phyloP scores from a whole-genome alignment of 2,329 filamentous ascomycete genomes.

The Aspergillus sp. region DNA sequence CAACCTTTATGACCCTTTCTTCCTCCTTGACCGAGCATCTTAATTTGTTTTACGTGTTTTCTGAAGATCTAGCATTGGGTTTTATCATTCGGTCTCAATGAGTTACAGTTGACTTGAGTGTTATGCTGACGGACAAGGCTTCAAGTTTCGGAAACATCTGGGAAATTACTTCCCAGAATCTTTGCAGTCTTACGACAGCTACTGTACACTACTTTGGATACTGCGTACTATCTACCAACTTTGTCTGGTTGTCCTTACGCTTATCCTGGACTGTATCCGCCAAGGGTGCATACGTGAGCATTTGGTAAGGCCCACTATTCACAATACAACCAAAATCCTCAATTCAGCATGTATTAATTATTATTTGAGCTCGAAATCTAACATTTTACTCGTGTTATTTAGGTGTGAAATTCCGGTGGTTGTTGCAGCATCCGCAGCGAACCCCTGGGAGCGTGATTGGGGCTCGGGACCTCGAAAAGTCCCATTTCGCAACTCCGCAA shows the following conservation, averaged over 20 bases:
- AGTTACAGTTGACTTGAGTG: not conserved
- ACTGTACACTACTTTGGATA: not conserved
- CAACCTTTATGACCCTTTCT: not conserved
- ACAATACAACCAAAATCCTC: constrained; percentile 1
- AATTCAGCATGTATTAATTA: not conserved
- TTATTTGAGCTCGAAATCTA: constrained; percentile 1
- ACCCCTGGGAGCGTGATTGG: constrained; percentile 29
- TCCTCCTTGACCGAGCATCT: not conserved
- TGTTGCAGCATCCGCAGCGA: constrained; percentile 18
- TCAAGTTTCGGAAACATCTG: not conserved
- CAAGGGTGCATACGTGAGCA: constrained; percentile 1
- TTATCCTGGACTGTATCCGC: constrained; percentile 4
- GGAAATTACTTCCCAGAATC: not conserved
- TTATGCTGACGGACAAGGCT: constrained; percentile 1
- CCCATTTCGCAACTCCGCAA: constrained; percentile 26
- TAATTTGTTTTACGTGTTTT: no score
- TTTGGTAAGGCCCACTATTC: constrained; percentile 6
- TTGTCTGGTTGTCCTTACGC: not conserved
- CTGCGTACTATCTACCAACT: not conserved
- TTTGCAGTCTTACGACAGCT: not conserved
- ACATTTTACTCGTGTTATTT: constrained; percentile 1
- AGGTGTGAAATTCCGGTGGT: constrained; percentile 16
- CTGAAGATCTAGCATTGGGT: not conserved
- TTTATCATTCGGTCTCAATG: not conserved
- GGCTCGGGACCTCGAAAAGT: constrained; percentile 27